A percentile compares a stretch with the other conserved stretches of the same genome.
Evolutionary conservation across 805 yeast species (phyloP).

Genomic region (Pichia cephalocereana): DNA sequence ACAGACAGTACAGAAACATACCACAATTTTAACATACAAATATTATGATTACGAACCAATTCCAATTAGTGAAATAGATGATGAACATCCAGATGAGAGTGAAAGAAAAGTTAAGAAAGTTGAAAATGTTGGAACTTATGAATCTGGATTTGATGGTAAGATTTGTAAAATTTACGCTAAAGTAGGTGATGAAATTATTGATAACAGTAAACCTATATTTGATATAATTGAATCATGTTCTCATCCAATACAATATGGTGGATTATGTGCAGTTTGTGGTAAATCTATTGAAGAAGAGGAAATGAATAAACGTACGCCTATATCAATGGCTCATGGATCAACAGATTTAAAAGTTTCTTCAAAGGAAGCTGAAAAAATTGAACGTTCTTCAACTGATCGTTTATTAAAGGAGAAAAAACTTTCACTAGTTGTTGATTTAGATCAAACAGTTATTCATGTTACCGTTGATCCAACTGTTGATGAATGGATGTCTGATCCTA

Average conservation of each 20-base stretch:
- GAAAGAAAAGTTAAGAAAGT: constrained; percentile 38
- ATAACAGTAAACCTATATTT: constrained; percentile 36
- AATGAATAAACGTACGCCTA: constrained; percentile 64
- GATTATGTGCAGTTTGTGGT: constrained; percentile 91
- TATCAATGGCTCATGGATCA: constrained; percentile 83
- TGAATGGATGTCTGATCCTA: constrained; percentile 86
- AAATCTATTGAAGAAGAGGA: constrained; percentile 65
- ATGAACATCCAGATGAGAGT: constrained; percentile 29
- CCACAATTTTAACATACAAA: constrained; percentile 49
- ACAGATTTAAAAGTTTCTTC: constrained; percentile 75
- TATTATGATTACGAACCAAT: constrained; percentile 59
- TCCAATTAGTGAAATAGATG: constrained; percentile 36
- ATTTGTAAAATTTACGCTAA: constrained; percentile 41
- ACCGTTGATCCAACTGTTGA: constrained; percentile 97
- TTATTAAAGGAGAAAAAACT: constrained; percentile 57
- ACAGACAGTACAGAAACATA: constrained; percentile 39
- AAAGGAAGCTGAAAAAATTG: constrained; percentile 81
- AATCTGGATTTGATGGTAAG: constrained; percentile 73
- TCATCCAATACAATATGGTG: constrained; percentile 91
- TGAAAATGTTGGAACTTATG: constrained; percentile 68
- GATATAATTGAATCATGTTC: constrained; percentile 73
- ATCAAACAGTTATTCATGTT: constrained; percentile 95
- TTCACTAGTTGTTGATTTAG: constrained; percentile 90
- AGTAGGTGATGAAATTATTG: constrained; percentile 53
- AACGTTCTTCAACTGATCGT: constrained; percentile 52